These are phyloP conservation scores for Russula foetens DNA, from an alignment of 768 basidiomycete species.

Conservation along the genomic window DNA sequence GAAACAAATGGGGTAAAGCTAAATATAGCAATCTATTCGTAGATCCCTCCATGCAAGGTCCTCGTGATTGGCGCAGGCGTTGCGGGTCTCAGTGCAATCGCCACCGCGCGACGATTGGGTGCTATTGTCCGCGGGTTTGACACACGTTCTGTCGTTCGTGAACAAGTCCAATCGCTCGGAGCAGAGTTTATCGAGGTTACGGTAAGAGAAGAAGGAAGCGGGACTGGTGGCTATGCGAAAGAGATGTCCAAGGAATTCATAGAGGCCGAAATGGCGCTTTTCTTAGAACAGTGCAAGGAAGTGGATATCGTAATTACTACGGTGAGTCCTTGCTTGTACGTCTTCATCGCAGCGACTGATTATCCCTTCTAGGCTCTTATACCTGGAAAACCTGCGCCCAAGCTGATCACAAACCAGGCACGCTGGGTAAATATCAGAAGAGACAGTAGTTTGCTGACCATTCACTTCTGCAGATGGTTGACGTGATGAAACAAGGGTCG, in stretches of 20 bases:
- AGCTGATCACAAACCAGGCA: constrained; percentile 66
- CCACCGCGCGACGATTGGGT: constrained; percentile 74
- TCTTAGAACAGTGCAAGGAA: constrained; percentile 81
- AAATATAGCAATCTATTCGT: constrained; percentile 3
- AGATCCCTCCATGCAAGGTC: constrained; percentile 85
- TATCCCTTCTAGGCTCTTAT: constrained; percentile 52
- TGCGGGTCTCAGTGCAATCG: constrained; percentile 82
- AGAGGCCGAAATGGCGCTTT: constrained; percentile 81
- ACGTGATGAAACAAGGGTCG: constrained; percentile 89
- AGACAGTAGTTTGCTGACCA: not conserved
- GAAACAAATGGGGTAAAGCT: not conserved
- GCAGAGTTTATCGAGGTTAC: constrained; percentile 85
- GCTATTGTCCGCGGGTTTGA: constrained; percentile 88
- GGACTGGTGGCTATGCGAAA: constrained; percentile 81
- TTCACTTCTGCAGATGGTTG: constrained; percentile 47
- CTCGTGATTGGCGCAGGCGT: constrained; percentile 85
- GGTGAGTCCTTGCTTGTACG: constrained; percentile 29
- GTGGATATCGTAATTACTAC: constrained; percentile 88
- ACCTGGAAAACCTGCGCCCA: constrained; percentile 82
- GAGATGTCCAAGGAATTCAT: constrained; percentile 88
- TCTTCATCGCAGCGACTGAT: not conserved
- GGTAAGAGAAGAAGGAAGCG: constrained; percentile 75
- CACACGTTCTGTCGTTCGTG: constrained; percentile 74
- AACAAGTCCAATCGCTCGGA: constrained; percentile 85
- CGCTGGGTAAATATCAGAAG: not conserved